Evolutionary conservation across 108 stramenopile genomes (phyloP).

Genomic region (Halocafeteria seosinensis): DNA sequence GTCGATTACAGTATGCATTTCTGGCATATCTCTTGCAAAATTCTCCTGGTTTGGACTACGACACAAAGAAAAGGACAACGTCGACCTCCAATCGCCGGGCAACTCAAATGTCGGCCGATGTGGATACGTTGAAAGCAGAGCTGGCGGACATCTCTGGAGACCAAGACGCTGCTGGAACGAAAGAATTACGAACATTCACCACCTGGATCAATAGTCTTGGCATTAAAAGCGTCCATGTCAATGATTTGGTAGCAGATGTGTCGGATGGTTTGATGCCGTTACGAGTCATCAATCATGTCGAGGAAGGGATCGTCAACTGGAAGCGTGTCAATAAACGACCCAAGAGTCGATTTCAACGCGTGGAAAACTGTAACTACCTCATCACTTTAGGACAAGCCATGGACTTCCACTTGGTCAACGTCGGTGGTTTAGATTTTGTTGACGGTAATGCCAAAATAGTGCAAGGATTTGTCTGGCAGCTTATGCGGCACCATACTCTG

Average conservation of each 20-base stretch:
- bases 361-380: slow-evolving; percentile 20
- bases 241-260: slow-evolving; percentile 30
- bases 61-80: no score
- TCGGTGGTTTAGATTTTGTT: slow-evolving; percentile 34
- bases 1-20: slow-evolving; percentile 30
- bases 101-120: no score
- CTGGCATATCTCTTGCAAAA: no score
- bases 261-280: slow-evolving; percentile 22
- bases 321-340: slow-evolving; percentile 15
- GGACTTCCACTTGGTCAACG: slow-evolving; percentile 22
- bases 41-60: no score
- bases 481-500: slow-evolving; percentile 38
- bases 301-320: slow-evolving; percentile 22
- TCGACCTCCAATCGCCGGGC: no score
- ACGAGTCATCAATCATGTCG: slow-evolving; percentile 24
- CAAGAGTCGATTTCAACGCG: slow-evolving; percentile 17
- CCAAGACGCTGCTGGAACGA: slow-evolving; percentile 5
- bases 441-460: slow-evolving; percentile 34
- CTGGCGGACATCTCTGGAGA: slow-evolving; percentile 9
- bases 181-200: slow-evolving; percentile 31
- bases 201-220: slow-evolving; percentile 40
- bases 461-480: slow-evolving; percentile 39
- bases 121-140: no score
- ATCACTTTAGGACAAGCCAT: slow-evolving; percentile 5
- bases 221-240: slow-evolving; percentile 14